phyloP scores from a whole-genome alignment of 129 eudicot species.

The Silybum marianum region DNA sequence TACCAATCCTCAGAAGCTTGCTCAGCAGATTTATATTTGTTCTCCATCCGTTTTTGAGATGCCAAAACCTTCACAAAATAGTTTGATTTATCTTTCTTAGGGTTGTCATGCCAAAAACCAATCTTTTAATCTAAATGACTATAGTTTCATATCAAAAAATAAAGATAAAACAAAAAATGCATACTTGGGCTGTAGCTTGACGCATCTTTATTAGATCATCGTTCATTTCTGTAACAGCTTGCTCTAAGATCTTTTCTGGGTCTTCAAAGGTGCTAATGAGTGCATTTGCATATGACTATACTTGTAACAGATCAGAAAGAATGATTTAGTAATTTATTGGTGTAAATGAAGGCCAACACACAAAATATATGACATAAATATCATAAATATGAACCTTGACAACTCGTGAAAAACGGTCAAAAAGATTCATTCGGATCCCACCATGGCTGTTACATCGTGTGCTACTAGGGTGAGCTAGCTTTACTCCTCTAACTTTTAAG shows the following conservation, averaged over 20 bases:
- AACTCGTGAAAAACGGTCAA: conserved; percentile 97
- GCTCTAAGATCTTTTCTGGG: conserved; percentile 97
- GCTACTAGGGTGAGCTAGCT: conserved; percentile 40
- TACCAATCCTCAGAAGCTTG: conserved; percentile 98
- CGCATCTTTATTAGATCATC: conserved; percentile 95
- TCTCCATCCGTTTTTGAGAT: conserved; percentile 93
- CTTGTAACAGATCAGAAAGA: conserved; percentile 15
- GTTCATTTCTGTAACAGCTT: conserved; percentile 90
- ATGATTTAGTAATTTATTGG: conserved; percentile 5
- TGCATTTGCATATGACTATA: conserved; percentile 95
- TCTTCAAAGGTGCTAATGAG: conserved; percentile 85
- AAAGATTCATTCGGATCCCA: conserved; percentile 70
- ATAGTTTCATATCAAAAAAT: conserved; percentile 4
- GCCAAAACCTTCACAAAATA: conserved; percentile 75
- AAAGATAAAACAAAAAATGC: conserved; percentile 12
- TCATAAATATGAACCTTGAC: conserved; percentile 62
- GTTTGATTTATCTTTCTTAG: not conserved
- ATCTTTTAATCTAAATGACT: conserved; percentile 7
- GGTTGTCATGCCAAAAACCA: not conserved
- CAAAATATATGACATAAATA: conserved; percentile 12
- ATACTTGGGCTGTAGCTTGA: conserved; percentile 99
- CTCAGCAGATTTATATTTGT: conserved; percentile 82
- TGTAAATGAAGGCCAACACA: conserved; percentile 1
- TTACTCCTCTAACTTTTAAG: conserved; percentile 52
- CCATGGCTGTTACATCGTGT: conserved; percentile 48